phyloP scores from a whole-genome alignment of 345 rosid species.

The Brassica cretica region DNA sequence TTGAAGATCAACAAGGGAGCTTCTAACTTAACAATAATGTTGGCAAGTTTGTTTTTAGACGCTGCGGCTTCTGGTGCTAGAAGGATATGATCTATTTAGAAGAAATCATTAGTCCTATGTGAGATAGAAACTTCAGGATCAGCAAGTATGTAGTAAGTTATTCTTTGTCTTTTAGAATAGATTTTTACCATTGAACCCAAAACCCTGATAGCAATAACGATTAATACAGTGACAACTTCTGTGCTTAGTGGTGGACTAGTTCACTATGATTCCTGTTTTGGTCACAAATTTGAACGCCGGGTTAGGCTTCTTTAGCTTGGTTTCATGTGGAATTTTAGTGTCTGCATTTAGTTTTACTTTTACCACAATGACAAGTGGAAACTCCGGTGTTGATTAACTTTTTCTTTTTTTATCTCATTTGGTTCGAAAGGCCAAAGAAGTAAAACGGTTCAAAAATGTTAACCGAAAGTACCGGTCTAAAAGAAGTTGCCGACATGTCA shows the following conservation, averaged over 20 bases:
- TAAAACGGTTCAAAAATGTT: not conserved
- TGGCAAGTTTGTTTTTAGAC: slow-evolving; percentile 21
- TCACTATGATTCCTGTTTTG: not conserved
- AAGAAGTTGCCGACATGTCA: slow-evolving; percentile 1
- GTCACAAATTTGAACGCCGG: not conserved
- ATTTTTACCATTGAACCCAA: slow-evolving; percentile 17
- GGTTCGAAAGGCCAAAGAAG: not conserved
- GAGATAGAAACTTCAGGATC: slow-evolving; percentile 25
- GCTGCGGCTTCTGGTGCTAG: slow-evolving; percentile 15
- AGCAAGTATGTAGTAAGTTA: slow-evolving; percentile 4
- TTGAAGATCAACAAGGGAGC: slow-evolving; percentile 19
- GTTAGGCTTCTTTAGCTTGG: not conserved
- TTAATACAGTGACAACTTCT: slow-evolving; percentile 8
- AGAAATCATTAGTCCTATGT: slow-evolving; percentile 21
- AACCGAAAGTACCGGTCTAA: not conserved
- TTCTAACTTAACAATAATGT: slow-evolving; percentile 34
- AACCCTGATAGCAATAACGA: slow-evolving; percentile 7
- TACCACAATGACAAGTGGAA: not conserved
- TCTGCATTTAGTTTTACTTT: not conserved
- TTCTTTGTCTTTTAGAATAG: slow-evolving; percentile 7
- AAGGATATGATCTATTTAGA: slow-evolving; percentile 17
- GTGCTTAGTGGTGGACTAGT: not conserved
- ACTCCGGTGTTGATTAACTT: not conserved
- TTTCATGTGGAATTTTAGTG: not conserved
- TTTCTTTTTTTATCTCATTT: not conserved